A percentile compares a stretch with the other conserved stretches of the same genome.
Conservation (phyloP, 1,139 yeast genomes). For the Magnusiomyces clavatus region DNA sequence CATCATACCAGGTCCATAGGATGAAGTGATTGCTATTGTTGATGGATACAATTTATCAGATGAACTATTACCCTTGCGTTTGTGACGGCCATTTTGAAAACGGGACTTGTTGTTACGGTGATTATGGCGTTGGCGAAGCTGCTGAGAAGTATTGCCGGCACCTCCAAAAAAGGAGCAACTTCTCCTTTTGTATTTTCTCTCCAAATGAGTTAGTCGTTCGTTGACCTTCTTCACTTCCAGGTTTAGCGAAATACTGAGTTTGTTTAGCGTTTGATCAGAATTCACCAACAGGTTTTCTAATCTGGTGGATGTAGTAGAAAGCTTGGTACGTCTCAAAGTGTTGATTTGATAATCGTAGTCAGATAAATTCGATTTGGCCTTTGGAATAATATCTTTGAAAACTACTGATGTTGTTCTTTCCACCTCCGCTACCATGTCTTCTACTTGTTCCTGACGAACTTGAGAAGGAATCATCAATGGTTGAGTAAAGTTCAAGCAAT, state of each 20-base stretch:
- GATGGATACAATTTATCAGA: not conserved
- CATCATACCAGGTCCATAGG: constrained; percentile 16
- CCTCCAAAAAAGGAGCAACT: not conserved
- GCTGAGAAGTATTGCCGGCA: not conserved
- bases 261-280: constrained; percentile 73
- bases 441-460: constrained; percentile 1
- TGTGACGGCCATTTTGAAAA: not conserved
- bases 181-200: constrained; percentile 12
- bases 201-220: constrained; percentile 56
- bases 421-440: not conserved
- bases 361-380: not conserved
- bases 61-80: not conserved
- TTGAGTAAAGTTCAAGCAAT: not conserved
- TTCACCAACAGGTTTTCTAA: constrained; percentile 38
- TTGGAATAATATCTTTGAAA: constrained; percentile 3
- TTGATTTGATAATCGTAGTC: constrained; percentile 1
- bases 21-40: constrained; percentile 7
- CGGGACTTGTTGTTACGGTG: not conserved
- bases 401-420: not conserved
- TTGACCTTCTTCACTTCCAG: constrained; percentile 62
- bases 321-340: constrained; percentile 5
- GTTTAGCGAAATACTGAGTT: constrained; percentile 72
- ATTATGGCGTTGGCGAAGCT: not conserved
- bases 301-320: constrained; percentile 12
- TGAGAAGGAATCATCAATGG: not conserved